Evolutionary conservation across 352 stramenopile species (phyloP).

Genomic region (Phytophthora rubi): DNA sequence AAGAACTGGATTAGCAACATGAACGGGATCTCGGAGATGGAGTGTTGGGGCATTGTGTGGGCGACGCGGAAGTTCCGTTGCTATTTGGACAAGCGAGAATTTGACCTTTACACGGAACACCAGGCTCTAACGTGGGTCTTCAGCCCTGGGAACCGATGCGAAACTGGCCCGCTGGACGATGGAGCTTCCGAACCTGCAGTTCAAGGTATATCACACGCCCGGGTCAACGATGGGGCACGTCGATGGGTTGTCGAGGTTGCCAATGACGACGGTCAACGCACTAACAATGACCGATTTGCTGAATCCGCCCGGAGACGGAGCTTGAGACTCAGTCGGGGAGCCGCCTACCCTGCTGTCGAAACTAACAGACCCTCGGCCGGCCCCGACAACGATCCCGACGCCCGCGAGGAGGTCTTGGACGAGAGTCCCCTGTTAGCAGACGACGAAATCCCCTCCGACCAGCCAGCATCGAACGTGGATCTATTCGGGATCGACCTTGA

Average conservation of each 20-base stretch:
- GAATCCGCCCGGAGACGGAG: neutral
- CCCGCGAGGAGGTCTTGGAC: neutral
- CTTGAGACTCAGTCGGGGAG: neutral
- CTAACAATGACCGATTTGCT: neutral
- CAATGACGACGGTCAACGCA: neutral
- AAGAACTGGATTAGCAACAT: no score
- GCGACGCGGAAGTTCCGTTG: no score
- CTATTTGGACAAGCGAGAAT: no score
- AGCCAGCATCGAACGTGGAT: neutral
- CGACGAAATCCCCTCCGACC: no score
- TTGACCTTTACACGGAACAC: no score
- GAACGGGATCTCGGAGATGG: no score
- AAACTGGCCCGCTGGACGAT: slow-evolving; percentile 10
- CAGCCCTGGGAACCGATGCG: neutral
- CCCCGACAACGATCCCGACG: neutral
- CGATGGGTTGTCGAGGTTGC: slow-evolving; percentile 8
- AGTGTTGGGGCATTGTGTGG: no score
- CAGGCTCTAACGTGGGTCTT: no score
- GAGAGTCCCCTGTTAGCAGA: neutral
- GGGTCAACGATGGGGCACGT: slow-evolving; percentile 2
- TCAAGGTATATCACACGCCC: slow-evolving; percentile 6
- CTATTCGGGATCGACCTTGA: neutral
- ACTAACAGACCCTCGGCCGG: no score
- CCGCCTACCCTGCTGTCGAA: neutral
- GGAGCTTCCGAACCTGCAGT: slow-evolving; percentile 10